Evolutionary conservation across 371 early-diverging fungal genomes (phyloP), one percentile per base, ranked within the genome.

Genomic region (Ecytonucleospora hepatopenaei): DNA sequence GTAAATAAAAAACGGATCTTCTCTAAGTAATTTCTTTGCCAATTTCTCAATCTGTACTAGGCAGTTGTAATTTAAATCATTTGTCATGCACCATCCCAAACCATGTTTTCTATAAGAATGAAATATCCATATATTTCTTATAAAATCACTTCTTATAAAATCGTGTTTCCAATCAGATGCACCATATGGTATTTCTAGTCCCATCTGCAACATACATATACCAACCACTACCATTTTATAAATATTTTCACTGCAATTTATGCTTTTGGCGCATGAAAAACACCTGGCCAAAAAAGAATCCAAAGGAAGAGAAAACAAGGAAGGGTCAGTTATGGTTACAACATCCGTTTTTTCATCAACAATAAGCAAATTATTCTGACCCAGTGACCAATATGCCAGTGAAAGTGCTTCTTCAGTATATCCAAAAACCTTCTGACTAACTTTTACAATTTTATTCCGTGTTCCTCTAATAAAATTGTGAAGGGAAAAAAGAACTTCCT

Each of bases 391-490:
- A n/a, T 40, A 40, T n/a, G 40, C 40, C 8, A n/a, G 12, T 12
- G n/a, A n/a, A 8, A 40, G 40, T 12, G 8, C 40, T 8, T 40
- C 40, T n/a, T 40, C 12, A 12, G 8, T n/a, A 12, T 12, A 8
- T 8, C 40, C n/a, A n/a, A 40, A 40, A 40, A 12, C 8, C 40
- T 40, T 40, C n/a, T n/a, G n/a, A n/a, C n/a, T n/a, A n/a, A n/a
- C n/a, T n/a, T 51, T 23, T 19, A 51, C 12, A 8, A n/a, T 23
- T 24, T 51, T 23, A 12, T 40, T n/a, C 8, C 8, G 88, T 61
- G 90, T 87, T 62, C 90, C 86, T 64, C 96, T 89, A 61, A 86
- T 85, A 89, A 94, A 89, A 16, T 86, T 75, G 79, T 94, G 92
- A 90, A 97, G 91, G 71, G 85, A 86, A 54, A 97, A 80, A 1